Evolutionary conservation across 2,329 filamentous ascomycete species (phyloP).

Genomic region (Xylariaceae sp.): DNA sequence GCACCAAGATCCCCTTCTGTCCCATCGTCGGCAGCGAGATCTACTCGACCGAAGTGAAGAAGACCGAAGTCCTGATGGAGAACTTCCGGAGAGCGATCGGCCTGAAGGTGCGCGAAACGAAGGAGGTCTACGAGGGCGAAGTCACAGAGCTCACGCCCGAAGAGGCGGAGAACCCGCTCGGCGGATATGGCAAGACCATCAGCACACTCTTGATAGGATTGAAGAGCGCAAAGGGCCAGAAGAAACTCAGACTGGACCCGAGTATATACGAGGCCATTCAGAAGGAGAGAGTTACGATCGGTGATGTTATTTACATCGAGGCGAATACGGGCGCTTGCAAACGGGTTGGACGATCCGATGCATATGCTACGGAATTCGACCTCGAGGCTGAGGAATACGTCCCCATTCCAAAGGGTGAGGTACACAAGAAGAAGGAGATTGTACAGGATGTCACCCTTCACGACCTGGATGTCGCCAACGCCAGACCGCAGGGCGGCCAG

Average conservation of each 20-base stretch:
- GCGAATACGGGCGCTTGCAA: slow-evolving; percentile 98
- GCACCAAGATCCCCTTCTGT: slow-evolving; percentile 97
- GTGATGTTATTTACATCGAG: slow-evolving; percentile 99
- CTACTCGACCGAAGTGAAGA: slow-evolving; percentile 98
- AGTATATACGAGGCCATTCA: slow-evolving; percentile 99
- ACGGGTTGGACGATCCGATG: slow-evolving; percentile 91
- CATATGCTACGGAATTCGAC: slow-evolving; percentile 97
- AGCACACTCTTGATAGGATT: slow-evolving; percentile 92
- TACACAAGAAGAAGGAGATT: slow-evolving; percentile 99
- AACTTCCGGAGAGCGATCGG: slow-evolving; percentile 97
- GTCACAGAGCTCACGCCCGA: slow-evolving; percentile 97
- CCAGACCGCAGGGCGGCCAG: slow-evolving; percentile 92
- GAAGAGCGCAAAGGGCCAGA: slow-evolving; percentile 94
- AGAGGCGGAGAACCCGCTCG: slow-evolving; percentile 95
- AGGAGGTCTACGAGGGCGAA: slow-evolving; percentile 98
- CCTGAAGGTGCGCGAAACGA: slow-evolving; percentile 95
- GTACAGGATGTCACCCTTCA: slow-evolving; percentile 98
- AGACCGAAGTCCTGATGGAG: slow-evolving; percentile 99
- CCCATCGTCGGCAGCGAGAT: slow-evolving; percentile 98
- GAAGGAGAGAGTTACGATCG: slow-evolving; percentile 93
- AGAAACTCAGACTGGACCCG: slow-evolving; percentile 94
- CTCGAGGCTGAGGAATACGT: slow-evolving; percentile 99
- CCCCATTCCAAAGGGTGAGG: slow-evolving; percentile 96
- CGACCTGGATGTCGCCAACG: slow-evolving; percentile 94
- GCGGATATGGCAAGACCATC: slow-evolving; percentile 96